Evolutionary conservation across 2,329 filamentous ascomycete species (phyloP), one percentile per base, ranked within the genome.

Genomic region (Pseudogymnoascus sp.): DNA sequence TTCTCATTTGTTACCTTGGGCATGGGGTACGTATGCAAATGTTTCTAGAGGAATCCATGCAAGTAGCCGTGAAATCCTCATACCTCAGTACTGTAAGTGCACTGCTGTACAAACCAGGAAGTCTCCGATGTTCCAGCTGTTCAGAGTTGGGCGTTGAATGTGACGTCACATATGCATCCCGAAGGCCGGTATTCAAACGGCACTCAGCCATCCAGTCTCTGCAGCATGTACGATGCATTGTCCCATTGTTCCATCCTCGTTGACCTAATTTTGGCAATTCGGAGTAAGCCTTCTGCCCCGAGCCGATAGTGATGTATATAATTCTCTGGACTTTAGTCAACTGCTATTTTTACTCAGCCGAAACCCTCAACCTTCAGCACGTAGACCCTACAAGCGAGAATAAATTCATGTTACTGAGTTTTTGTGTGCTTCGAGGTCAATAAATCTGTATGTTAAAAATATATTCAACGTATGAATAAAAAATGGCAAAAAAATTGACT

Each of bases 401-500:
- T 32, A 50, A 50, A 50, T 16, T 30, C 30, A 30, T 16, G n/a
- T 4, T 30, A n/a, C 4, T 16, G 43, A 30, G 20, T 6, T n/a
- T 47, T 47, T 47, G 12, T 7, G 11, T n/a, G 6, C 20, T 47
- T 28, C 3, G 3, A 41, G 11, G 11, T 14, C 11, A 22, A 22
- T 9, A 39, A n/a, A 18, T 11, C n/a, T 16, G 43, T 30, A 11
- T 11, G 18, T 6, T 6, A 50, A 47, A 30, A 50, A 30, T 3
- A 47, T 25, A 18, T 11, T n/a, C n/a, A 18, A 30, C 9, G 4
- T 32, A 18, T 28, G 22, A 25, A 25, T 35, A 50, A 57, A 61
- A 59, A 61, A 22, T 7, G 18, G n/a, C 22, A 61, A 61, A 61
- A 61, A 59, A 59, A 39, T 32, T 3, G 60, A 61, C 50, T 41